These are phyloP conservation scores for Liquidambar formosana DNA, from an alignment of 164 flowering plant genomes.

Conservation along the genomic window DNA sequence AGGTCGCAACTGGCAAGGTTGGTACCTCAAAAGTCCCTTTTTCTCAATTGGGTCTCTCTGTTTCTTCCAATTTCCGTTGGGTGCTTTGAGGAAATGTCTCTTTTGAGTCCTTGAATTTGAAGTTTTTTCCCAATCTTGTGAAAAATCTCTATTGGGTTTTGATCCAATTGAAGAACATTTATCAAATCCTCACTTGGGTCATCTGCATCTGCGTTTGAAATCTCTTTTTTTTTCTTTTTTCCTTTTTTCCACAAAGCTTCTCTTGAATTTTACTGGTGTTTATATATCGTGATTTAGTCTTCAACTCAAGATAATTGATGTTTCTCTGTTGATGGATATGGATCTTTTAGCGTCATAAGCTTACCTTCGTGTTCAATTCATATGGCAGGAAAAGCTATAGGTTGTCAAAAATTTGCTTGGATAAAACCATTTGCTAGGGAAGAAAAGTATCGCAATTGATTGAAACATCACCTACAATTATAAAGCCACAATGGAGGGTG, in stretches of 20 bases:
- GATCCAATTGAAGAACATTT: no score
- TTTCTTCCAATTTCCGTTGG: no score
- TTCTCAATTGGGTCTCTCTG: no score
- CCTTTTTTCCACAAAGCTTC: no score
- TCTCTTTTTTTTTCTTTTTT: no score
- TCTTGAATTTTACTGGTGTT: no score
- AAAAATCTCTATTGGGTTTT: no score
- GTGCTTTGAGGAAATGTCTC: no score
- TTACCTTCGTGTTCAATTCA: not conserved
- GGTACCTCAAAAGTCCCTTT: not conserved
- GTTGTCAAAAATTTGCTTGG: not conserved
- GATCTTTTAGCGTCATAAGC: not conserved
- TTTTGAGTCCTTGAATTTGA: no score
- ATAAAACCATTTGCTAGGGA: not conserved
- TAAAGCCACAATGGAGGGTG: conserved; percentile 34
- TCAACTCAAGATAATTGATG: not conserved
- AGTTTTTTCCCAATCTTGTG: no score
- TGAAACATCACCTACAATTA: not conserved
- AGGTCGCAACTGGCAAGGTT: not conserved
- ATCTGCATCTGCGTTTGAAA: no score
- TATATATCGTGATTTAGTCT: not conserved
- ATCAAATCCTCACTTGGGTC: no score
- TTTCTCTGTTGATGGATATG: not conserved
- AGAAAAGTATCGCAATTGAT: not conserved
- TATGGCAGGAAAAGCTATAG: not conserved